Evolutionary conservation across 192 early-diverging fungal species (phyloP).

Genomic region (Ambispora gerdemannii): DNA sequence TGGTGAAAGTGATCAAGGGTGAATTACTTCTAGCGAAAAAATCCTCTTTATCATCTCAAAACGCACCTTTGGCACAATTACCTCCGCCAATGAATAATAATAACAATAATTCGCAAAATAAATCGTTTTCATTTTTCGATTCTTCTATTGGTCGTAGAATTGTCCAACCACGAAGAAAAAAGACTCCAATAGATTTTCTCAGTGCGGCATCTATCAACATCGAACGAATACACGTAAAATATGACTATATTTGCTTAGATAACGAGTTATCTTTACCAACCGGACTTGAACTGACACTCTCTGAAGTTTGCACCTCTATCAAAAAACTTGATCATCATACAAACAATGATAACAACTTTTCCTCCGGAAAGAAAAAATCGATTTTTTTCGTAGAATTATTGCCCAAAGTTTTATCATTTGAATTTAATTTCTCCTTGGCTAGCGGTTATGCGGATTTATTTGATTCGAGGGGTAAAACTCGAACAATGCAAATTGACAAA

Average conservation of each 20-base stretch:
- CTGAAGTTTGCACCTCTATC: conserved; percentile 3
- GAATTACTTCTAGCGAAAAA: conserved; percentile 9
- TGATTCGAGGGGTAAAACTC: background rate
- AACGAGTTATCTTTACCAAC: background rate
- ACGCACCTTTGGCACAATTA: background rate
- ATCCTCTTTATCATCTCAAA: background rate
- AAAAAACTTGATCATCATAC: background rate
- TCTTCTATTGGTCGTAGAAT: conserved; percentile 14
- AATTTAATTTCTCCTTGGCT: background rate
- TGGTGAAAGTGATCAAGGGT: conserved; percentile 2
- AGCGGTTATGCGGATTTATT: background rate
- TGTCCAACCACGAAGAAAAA: conserved; percentile 5
- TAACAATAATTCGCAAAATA: conserved; percentile 4
- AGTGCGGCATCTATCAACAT: background rate
- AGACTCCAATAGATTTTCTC: conserved; percentile 14
- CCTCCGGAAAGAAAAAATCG: background rate
- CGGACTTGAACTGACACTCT: background rate
- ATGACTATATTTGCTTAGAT: conserved; percentile 8
- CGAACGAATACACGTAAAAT: background rate
- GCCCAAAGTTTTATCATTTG: background rate
- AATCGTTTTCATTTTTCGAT: background rate
- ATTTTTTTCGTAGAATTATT: background rate
- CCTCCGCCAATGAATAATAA: background rate
- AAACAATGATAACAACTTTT: background rate
- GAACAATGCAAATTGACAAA: conserved; percentile 10